Percentiles rank a stretch among this genome's conserved stretches.
These are phyloP conservation scores for Termitomyces sp. DNA, from an alignment of 768 basidiomycete species.

Conservation along the genomic window DNA sequence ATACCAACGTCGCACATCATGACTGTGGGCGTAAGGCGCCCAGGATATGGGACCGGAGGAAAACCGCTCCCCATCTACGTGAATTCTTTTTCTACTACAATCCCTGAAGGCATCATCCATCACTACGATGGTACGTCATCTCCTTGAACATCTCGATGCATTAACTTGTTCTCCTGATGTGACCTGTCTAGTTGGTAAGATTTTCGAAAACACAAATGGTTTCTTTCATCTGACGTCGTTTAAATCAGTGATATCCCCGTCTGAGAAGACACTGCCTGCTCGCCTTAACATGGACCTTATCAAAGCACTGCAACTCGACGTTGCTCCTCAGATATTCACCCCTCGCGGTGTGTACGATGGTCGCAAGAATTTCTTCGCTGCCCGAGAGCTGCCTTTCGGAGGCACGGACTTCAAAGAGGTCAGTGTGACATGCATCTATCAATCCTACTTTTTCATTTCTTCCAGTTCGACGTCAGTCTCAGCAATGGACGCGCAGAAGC, in stretches of 20 bases:
- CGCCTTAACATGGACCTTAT: constrained; percentile 72
- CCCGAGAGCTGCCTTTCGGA: constrained; percentile 58
- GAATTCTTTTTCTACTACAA: constrained; percentile 64
- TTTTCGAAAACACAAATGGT: too few relatives aligned
- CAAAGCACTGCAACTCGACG: constrained; percentile 51
- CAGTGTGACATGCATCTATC: constrained; percentile 13
- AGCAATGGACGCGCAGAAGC: constrained; percentile 30
- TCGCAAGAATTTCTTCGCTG: constrained; percentile 70
- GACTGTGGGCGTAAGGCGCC: constrained; percentile 66
- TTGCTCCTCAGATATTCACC: constrained; percentile 65
- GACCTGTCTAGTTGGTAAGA: not conserved
- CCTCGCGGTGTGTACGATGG: constrained; percentile 78
- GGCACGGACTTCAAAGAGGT: constrained; percentile 50
- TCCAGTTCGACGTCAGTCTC: constrained; percentile 61
- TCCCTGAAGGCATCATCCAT: constrained; percentile 61
- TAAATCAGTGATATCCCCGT: constrained; percentile 60
- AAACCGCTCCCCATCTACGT: constrained; percentile 33
- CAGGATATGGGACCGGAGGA: constrained; percentile 60
- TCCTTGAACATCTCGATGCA: not conserved
- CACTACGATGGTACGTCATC: constrained; percentile 72
- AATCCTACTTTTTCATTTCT: not conserved
- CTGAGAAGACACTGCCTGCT: constrained; percentile 66
- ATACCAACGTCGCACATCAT: constrained; percentile 34
- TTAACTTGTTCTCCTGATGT: not conserved
- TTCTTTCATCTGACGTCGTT: not conserved